Evolutionary conservation across 768 basidiomycete species (phyloP).

Genomic region (Naganishia randhawae): DNA sequence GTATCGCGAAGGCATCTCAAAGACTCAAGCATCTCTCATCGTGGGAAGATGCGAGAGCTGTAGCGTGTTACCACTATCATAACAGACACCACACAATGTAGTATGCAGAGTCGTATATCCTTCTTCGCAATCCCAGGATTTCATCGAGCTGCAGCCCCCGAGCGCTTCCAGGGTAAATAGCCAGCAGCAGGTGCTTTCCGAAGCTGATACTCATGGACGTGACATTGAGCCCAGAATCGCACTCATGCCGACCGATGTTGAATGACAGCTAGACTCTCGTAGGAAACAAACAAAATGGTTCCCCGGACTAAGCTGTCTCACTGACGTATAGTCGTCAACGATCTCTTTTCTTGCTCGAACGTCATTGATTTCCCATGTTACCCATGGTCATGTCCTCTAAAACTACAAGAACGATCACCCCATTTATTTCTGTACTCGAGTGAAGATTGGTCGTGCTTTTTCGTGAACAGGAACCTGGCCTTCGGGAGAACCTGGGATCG

Average conservation of each 20-base stretch:
- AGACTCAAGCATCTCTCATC: too few species aligned
- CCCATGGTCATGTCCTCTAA: slow-evolving; percentile 9
- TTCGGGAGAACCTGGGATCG: slow-evolving; percentile 80
- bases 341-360: neutral
- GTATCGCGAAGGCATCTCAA: too few species aligned
- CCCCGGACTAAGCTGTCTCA: neutral
- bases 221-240: neutral
- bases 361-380: slow-evolving; percentile 7
- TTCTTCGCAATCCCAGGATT: too few species aligned
- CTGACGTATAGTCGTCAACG: neutral
- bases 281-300: neutral
- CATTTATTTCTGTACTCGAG: slow-evolving; percentile 72
- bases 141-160: too few species aligned
- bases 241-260: neutral
- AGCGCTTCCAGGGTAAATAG: neutral
- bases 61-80: too few species aligned
- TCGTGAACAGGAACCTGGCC: slow-evolving; percentile 84
- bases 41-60: too few species aligned
- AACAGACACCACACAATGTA: too few species aligned
- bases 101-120: too few species aligned
- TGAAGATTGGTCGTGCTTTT: slow-evolving; percentile 76
- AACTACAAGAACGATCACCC: slow-evolving; percentile 6
- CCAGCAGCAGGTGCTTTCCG: neutral
- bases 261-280: neutral
- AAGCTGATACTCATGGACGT: neutral